Base-by-base conservation (phyloP, 2,329 filamentous ascomycete species). In the Chrysoporthe austroafricana region DNA sequence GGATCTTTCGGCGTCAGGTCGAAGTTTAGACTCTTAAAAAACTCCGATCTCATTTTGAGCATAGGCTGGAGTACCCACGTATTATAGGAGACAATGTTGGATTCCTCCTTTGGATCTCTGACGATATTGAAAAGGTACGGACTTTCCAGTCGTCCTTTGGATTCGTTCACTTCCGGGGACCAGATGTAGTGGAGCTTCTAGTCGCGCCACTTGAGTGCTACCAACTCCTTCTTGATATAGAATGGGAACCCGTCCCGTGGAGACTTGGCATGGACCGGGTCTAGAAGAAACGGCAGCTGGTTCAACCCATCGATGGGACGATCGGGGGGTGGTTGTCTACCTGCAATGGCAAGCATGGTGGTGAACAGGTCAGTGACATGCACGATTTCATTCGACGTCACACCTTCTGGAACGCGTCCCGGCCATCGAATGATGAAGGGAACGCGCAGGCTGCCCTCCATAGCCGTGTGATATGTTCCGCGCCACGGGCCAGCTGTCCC, bases 371-470 rank as follows among this genome's bases (percentile, higher is more conserved):
- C 77, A 0, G 77, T 78, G 5, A 77, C 73, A 26, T 78, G 76
- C 0, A 78, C 76, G 18, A 73, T 77, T 3, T 74, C 72, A 54
- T 79, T 78, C 5, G 75, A 75, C 0, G 71, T 76, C 0, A 70
- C 66, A 0, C 70, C 71, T 13, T 68, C 56, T 0, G 77, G 77
- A 0, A 78, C 76, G 0, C 71, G 63, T 1, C 75, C 74, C 0
- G 76, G 76, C 77, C 77, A 79, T 3, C 75, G 68, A 2, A 79
- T 70, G n/a, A 79, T 79, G 62, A 75, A 78, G 0, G 77, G 77
- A 0, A 79, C 77, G 3, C 77, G 73, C 1, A 79, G 58, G 2
- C 77, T 77, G 0, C 77, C 76, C 43, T 79, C 77, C 77, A 79
- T 78, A 1, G 77, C 76, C 0, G 76, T 79, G 34, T 79, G 76